These are phyloP conservation scores for Stachybotrys chartarum DNA, from an alignment of 2,329 filamentous ascomycete genomes.

Conservation along the genomic window DNA sequence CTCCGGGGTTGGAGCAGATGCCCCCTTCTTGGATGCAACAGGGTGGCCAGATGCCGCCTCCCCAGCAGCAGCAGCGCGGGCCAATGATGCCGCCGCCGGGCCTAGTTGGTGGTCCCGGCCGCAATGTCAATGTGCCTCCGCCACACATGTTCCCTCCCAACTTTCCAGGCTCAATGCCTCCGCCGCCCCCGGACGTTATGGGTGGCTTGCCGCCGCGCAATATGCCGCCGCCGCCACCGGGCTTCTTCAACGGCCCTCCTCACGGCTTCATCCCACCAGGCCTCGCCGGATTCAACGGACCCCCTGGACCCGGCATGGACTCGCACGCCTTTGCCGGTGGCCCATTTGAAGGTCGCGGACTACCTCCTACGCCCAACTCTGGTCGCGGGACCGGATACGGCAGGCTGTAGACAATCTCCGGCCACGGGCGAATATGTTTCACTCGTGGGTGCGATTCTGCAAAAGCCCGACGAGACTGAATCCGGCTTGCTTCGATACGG, in stretches of 20 bases:
- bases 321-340: slow-evolving; percentile 36
- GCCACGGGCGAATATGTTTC: too few species aligned
- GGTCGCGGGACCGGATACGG: slow-evolving; percentile 26
- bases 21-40: slow-evolving; percentile 46
- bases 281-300: slow-evolving; percentile 50
- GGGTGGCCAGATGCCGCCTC: slow-evolving; percentile 27
- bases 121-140: slow-evolving; percentile 35
- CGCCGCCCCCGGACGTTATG: slow-evolving; percentile 36
- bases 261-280: slow-evolving; percentile 48
- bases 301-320: slow-evolving; percentile 31
- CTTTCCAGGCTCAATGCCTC: slow-evolving; percentile 43
- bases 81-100: slow-evolving; percentile 58
- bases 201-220: slow-evolving; percentile 44
- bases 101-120: slow-evolving; percentile 20
- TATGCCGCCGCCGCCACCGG: slow-evolving; percentile 50
- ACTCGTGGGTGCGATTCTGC: too few species aligned
- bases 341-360: slow-evolving; percentile 48
- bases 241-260: slow-evolving; percentile 45
- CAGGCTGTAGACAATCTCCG: slow-evolving; percentile 14
- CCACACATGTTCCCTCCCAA: slow-evolving; percentile 56
- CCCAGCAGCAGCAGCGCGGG: slow-evolving; percentile 24
- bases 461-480: too few species aligned
- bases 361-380: slow-evolving; percentile 39
- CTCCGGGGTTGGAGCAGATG: slow-evolving; percentile 54
- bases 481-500: too few species aligned